A percentile compares a stretch with the other conserved stretches of the same genome.
Evolutionary conservation across 768 basidiomycete genomes (phyloP).

Genomic region (Suillus plorans): DNA sequence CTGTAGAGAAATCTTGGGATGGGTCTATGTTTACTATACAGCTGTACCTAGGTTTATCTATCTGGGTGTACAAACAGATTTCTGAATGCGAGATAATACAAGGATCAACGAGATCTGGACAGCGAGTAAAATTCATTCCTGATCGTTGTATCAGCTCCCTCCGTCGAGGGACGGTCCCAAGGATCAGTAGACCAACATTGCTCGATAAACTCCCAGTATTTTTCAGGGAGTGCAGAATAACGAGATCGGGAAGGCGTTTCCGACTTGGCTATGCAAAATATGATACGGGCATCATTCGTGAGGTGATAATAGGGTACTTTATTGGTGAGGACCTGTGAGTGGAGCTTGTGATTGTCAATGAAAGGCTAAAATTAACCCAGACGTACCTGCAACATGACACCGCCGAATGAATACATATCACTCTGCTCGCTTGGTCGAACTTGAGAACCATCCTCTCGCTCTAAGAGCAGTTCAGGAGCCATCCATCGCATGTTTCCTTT

Average conservation of each 20-base stretch:
- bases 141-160: background rate
- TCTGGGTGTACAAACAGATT: no score
- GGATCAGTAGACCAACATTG: background rate
- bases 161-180: background rate
- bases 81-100: no score
- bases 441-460: background rate
- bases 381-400: constrained; percentile 28
- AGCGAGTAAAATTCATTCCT: background rate
- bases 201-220: background rate
- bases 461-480: constrained; percentile 36
- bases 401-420: constrained; percentile 46
- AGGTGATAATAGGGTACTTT: background rate
- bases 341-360: background rate
- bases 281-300: background rate
- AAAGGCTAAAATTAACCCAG: constrained; percentile 11
- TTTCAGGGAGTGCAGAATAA: background rate
- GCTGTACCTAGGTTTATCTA: no score
- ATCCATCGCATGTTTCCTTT: constrained; percentile 44
- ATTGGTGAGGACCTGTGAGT: background rate
- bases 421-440: constrained; percentile 15
- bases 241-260: background rate
- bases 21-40: no score
- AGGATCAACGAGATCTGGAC: background rate
- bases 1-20: no score
- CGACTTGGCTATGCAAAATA: background rate